phyloP scores from a whole-genome alignment of 2,329 filamentous ascomycete species.

The Diaporthe citri region DNA sequence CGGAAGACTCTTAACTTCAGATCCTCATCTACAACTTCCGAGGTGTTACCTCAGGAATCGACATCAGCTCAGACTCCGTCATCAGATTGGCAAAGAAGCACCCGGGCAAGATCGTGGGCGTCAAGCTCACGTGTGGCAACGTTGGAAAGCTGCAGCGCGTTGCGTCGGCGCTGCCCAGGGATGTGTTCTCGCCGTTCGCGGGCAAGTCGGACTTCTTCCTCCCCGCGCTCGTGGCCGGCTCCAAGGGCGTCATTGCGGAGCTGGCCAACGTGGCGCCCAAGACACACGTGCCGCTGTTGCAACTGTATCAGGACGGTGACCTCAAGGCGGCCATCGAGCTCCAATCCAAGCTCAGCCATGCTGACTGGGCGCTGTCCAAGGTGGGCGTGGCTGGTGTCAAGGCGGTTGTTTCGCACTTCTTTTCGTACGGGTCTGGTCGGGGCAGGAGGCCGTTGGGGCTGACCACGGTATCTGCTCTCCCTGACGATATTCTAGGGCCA shows the following conservation, averaged over 20 bases:
- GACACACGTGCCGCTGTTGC: conserved; percentile 52
- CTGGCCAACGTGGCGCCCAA: conserved; percentile 51
- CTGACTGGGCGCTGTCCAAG: conserved; percentile 49
- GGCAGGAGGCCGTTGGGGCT: conserved; percentile 46
- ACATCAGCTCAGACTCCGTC: conserved; percentile 9
- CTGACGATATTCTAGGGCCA: not conserved
- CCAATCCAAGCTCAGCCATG: conserved; percentile 49
- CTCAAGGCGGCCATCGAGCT: conserved; percentile 52
- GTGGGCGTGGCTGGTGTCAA: conserved; percentile 48
- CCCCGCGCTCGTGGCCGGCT: conserved; percentile 54
- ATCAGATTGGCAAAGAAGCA: conserved; percentile 1
- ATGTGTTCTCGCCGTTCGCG: conserved; percentile 53
- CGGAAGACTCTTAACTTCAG: not conserved
- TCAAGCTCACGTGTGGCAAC: conserved; percentile 28
- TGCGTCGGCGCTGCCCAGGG: conserved; percentile 52
- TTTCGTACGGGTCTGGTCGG: conserved; percentile 42
- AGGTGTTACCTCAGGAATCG: conserved; percentile 15
- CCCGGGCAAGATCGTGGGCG: conserved; percentile 22
- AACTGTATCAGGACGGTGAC: conserved; percentile 50
- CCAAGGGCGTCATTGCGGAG: conserved; percentile 56
- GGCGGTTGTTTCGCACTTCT: conserved; percentile 44
- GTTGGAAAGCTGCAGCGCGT: conserved; percentile 68
- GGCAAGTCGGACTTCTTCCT: conserved; percentile 59
- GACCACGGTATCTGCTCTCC: not conserved
- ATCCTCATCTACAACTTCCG: conserved; percentile 29